Base-by-base conservation (phyloP, 2,329 filamentous ascomycete genomes). In the Botrytis byssoidea region DNA sequence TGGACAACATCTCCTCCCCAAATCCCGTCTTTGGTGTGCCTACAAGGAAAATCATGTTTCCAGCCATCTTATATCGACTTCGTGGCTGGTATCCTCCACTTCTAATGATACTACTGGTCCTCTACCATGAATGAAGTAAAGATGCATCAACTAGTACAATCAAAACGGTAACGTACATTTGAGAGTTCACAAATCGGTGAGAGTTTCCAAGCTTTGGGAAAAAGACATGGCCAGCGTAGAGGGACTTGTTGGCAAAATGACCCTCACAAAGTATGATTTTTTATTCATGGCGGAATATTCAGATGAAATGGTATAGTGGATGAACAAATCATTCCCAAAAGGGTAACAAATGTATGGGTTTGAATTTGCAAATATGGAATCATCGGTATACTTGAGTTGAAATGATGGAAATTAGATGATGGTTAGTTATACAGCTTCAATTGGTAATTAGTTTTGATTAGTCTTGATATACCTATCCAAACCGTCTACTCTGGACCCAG, bases 31-130 rank as follows among this genome's bases (percentile, higher is more conserved):
- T 16, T 16, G 14, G 51, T 32, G 51, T 40, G 1, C 25, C 16
- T 29, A 32, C n/a, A 57, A 57, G 51, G 51, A 57, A 57, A 57
- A 57, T 18, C 14, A 57, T 18, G 2, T 48, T 35, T 46, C 63
- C 42, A 66, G 63, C 42, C 63, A 66, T 66, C 61, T 65, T 14
- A 10, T 61, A 64, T 20, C 1, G 61, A 65, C 46, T 46, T 65
- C 61, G 61, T 65, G 61, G 61, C 61, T 46, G 61, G 61, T 29
- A 65, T 44, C 61, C 61, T 65, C 61, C n/a, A 65, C 40, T 46
- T 32, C 40, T 8, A 9, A 20, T 1, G 18, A 64, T 46, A 1
- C 40, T 64, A 64, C 35, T 64, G 61, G 61, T 5, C 8, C 18
- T 14, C 40, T 22, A 29, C 10, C 9, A 22, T 64, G 37, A 6